Conservation (phyloP, 495 filamentous ascomycete species). For the Penicillium taxi region DNA sequence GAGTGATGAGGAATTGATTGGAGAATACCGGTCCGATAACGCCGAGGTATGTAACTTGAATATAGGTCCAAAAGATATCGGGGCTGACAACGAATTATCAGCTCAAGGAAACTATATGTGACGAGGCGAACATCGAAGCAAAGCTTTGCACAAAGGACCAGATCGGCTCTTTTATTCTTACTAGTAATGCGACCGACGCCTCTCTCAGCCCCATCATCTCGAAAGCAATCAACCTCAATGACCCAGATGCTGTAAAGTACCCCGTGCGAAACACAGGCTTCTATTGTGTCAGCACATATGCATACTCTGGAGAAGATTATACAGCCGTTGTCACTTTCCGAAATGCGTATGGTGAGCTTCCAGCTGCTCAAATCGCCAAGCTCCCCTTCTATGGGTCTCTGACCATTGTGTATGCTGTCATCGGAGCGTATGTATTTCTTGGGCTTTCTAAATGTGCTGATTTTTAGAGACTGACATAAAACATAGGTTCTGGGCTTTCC, state of each 20-base stretch:
- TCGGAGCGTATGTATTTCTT: constrained; percentile 51
- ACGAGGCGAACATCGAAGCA: constrained; percentile 54
- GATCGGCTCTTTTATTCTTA: constrained; percentile 78
- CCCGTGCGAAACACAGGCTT: constrained; percentile 82
- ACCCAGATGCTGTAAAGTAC: constrained; percentile 68
- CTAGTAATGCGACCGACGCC: constrained; percentile 57
- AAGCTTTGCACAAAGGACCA: constrained; percentile 64
- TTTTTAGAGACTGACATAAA: constrained; percentile 13
- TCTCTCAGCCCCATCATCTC: constrained; percentile 67
- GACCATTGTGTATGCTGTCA: constrained; percentile 87
- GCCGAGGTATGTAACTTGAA: constrained; percentile 23
- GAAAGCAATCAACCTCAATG: constrained; percentile 72
- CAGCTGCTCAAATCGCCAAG: constrained; percentile 90
- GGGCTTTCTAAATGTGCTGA: neutral
- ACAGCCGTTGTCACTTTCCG: constrained; percentile 80
- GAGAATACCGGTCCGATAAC: constrained; percentile 33
- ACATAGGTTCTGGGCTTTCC: constrained; percentile 88
- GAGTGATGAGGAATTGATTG: constrained; percentile 73
- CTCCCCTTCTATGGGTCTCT: constrained; percentile 95
- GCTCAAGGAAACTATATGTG: constrained; percentile 70
- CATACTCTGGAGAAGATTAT: constrained; percentile 55
- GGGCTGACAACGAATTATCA: constrained; percentile 16
- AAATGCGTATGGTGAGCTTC: constrained; percentile 93
- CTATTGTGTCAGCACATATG: constrained; percentile 82
- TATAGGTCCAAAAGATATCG: neutral